Evolutionary conservation across 257 asterid species (phyloP).

Genomic region (Gardenia jasminoides): DNA sequence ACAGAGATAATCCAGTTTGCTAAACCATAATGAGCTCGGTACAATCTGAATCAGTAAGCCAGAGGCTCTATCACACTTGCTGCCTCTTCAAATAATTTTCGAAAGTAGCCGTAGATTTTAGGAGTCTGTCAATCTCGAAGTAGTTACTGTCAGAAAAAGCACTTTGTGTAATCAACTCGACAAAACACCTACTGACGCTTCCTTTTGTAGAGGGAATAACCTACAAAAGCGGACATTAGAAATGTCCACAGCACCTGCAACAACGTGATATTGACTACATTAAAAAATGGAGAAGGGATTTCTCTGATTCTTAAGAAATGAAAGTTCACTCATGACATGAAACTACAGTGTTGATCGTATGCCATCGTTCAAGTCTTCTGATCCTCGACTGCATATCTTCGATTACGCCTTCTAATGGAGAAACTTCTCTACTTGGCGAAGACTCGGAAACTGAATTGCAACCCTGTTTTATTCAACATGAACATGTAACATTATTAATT

Average conservation of each 20-base stretch:
- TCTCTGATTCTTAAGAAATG: background rate
- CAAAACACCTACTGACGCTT: constrained; percentile 42
- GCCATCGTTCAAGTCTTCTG: constrained; percentile 89
- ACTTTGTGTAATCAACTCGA: background rate
- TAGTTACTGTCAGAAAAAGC: background rate
- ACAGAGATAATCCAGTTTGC: background rate
- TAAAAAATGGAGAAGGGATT: background rate
- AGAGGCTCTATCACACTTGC: background rate
- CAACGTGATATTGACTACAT: background rate
- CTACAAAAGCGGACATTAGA: constrained; percentile 92
- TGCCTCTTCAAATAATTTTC: background rate
- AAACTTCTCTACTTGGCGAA: constrained; percentile 75
- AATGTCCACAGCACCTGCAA: constrained; percentile 94
- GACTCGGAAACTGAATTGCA: constrained; percentile 80
- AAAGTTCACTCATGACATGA: constrained; percentile 2
- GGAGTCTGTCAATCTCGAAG: background rate
- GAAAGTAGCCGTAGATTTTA: no score
- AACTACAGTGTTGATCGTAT: constrained; percentile 68
- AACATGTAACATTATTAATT: no score
- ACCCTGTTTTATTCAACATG: constrained; percentile 46
- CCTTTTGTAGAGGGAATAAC: constrained; percentile 86
- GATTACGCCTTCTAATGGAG: constrained; percentile 65
- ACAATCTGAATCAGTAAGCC: background rate
- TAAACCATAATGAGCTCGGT: background rate
- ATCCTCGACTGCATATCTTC: constrained; percentile 94